A percentile compares a stretch with the other conserved stretches of the same genome.
Evolutionary conservation across 805 yeast genomes (phyloP).

Genomic region (Yamadazyma kitorensis): DNA sequence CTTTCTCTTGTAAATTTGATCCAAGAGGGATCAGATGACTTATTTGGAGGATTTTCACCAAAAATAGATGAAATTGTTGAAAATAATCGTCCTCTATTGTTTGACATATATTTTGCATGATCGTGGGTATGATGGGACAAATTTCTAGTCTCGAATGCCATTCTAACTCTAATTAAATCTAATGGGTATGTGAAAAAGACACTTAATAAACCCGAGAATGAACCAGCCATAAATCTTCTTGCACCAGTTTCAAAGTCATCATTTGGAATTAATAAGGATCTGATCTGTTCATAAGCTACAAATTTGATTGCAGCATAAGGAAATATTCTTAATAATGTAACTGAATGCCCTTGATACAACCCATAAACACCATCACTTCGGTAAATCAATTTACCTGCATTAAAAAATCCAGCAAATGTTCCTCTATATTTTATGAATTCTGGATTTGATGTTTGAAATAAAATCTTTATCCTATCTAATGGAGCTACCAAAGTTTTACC

Average conservation of each 20-base stretch:
- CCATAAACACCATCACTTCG: slow-evolving; percentile 71
- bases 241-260: slow-evolving; percentile 73
- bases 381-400: slow-evolving; percentile 70
- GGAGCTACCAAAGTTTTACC: slow-evolving; percentile 97
- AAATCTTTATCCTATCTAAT: slow-evolving; percentile 87
- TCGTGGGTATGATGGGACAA: slow-evolving; percentile 20
- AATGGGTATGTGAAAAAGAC: slow-evolving; percentile 91
- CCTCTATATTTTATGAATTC: slow-evolving; percentile 80
- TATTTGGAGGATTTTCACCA: slow-evolving; percentile 35
- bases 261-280: slow-evolving; percentile 74
- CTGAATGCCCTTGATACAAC: slow-evolving; percentile 93
- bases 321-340: slow-evolving; percentile 83
- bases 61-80: slow-evolving; percentile 32
- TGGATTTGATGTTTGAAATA: slow-evolving; percentile 94
- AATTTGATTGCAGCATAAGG: slow-evolving; percentile 98
- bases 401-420: slow-evolving; percentile 67
- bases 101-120: slow-evolving; percentile 23
- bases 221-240: slow-evolving; percentile 83
- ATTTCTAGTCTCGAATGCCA: slow-evolving; percentile 79
- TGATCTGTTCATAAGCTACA: slow-evolving; percentile 91
- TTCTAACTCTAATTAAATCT: slow-evolving; percentile 83
- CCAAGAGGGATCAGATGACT: slow-evolving; percentile 35
- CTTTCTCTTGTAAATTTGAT: slow-evolving; percentile 30
- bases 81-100: slow-evolving; percentile 28
- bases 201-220: slow-evolving; percentile 81